Evolutionary conservation across 345 rosid genomes (phyloP), one percentile per base, ranked within the genome.

Genomic region (Pugionium cornutum): DNA sequence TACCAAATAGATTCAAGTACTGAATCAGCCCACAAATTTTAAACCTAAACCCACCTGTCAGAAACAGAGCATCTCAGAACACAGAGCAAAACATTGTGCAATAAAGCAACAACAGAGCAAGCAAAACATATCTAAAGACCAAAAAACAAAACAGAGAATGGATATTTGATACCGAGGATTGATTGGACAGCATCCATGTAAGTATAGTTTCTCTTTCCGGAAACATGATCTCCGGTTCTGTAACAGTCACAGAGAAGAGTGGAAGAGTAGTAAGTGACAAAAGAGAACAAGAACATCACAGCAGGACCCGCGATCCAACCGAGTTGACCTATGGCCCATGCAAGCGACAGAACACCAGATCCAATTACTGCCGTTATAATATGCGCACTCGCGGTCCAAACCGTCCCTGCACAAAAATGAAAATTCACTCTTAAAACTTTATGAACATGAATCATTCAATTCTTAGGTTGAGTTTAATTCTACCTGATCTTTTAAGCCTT

Each of bases 231-330:
- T 4, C 84, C 89, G 1, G 86, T 66, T 4, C 95, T 78, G 72
- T 90, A 90, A 47, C 95, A 88, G 9, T 81, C 85, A 5, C 86
- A 64, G 31, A 90, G 89, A 28, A 90, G 86, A 59, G 83, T 69
- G 0, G 97, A 84, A 64, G 87, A 80, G 69, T 79, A 90, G 73
- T 59, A 90, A 58, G 88, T 90, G 33, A 86, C 82, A 3, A 86
- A 55, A 27, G 95, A 82, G 72, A 90, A 90, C 79, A 90, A 53
- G 48, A 87, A 67, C 95, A 90, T 86, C 9, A 84, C 86, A 28
- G 78, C 54, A 48, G 97, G 95, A 49, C 97, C 95, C 5, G 90
- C 95, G 37, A 86, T 70, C 97, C 97, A 90, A 2, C 97, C 97
- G 1, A 90, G 87, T 71, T 90, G 97, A 68, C 83, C 92, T 11